Percentiles rank a stretch among this genome's conserved stretches.
Conservation (phyloP, 257 asterid genomes). For the Fraxinus americana region DNA sequence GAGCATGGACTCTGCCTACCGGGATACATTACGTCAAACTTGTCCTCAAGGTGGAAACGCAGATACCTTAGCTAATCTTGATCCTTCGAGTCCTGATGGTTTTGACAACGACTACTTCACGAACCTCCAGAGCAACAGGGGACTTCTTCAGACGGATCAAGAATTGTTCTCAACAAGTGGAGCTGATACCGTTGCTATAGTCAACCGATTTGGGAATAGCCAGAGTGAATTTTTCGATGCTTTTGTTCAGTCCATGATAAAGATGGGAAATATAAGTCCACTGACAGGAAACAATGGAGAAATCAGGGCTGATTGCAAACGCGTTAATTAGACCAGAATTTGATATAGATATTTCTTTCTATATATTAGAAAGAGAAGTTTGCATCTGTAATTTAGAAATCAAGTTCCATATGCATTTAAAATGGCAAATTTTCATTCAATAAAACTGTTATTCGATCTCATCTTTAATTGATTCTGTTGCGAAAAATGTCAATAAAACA, state of each 20-base stretch:
- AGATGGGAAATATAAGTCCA: conserved; percentile 30
- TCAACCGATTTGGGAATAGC: background rate
- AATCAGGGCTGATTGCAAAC: conserved; percentile 33
- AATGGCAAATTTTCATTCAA: background rate
- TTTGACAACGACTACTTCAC: conserved; percentile 29
- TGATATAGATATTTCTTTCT: background rate
- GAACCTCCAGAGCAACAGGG: conserved; percentile 23
- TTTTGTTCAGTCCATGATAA: conserved; percentile 31
- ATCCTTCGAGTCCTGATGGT: conserved; percentile 13
- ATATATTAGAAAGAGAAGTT: no score
- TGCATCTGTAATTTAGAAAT: background rate
- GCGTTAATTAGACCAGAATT: conserved; percentile 12
- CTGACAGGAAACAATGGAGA: conserved; percentile 26
- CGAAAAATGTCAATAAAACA: background rate
- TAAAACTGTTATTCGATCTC: background rate
- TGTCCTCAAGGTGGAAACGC: conserved; percentile 27
- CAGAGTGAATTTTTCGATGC: conserved; percentile 22
- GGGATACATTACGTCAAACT: conserved; percentile 10
- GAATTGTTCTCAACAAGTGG: conserved; percentile 24
- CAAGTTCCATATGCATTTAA: no score
- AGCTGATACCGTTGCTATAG: conserved; percentile 18
- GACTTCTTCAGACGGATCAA: conserved; percentile 35
- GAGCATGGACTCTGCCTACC: conserved; percentile 8
- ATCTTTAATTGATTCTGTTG: no score
- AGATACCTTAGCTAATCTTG: conserved; percentile 18